phyloP scores from a whole-genome alignment of 139 green algal species.

The Diplosphaera chodatii region DNA sequence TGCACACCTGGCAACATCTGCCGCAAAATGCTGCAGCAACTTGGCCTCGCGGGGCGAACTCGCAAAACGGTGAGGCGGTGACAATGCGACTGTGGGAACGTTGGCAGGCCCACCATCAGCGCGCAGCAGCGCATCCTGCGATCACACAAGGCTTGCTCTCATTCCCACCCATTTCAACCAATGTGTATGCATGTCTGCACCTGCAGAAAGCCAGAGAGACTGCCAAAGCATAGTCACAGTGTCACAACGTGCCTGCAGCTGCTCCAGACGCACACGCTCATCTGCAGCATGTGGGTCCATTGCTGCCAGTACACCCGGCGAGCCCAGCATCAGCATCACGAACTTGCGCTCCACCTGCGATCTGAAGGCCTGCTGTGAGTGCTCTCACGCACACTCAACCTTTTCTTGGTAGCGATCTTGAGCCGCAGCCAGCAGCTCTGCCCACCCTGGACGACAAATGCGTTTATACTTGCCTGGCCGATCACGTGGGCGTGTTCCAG shows the following conservation, averaged over 20 bases:
- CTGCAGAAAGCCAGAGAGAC: too few species aligned
- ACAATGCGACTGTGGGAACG: neutral
- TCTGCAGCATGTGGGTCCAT: conserved; percentile 82
- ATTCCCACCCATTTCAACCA: too few species aligned
- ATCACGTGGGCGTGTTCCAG: neutral
- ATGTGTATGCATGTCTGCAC: too few species aligned
- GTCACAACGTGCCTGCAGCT: conserved; percentile 13
- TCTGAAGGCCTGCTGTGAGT: too few species aligned
- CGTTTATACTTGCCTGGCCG: neutral
- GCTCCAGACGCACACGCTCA: conserved; percentile 66
- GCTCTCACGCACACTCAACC: too few species aligned
- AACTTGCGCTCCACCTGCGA: conserved; percentile 57
- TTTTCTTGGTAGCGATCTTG: too few species aligned
- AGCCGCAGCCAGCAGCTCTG: too few species aligned
- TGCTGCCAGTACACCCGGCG: conserved; percentile 36
- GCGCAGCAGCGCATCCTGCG: conserved; percentile 6
- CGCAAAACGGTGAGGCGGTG: conserved; percentile 14
- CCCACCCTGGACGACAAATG: neutral
- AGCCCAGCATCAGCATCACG: conserved; percentile 30
- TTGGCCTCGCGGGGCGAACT: conserved; percentile 19
- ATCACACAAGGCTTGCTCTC: neutral
- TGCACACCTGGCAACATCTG: conserved; percentile 6
- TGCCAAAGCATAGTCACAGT: too few species aligned
- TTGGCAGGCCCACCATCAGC: neutral
- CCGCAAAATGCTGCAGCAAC: conserved; percentile 17